A percentile compares a stretch with the other conserved stretches of the same genome.
Conservation (phyloP, 1,284 basidiomycete species). For the Baeospora myosura region DNA sequence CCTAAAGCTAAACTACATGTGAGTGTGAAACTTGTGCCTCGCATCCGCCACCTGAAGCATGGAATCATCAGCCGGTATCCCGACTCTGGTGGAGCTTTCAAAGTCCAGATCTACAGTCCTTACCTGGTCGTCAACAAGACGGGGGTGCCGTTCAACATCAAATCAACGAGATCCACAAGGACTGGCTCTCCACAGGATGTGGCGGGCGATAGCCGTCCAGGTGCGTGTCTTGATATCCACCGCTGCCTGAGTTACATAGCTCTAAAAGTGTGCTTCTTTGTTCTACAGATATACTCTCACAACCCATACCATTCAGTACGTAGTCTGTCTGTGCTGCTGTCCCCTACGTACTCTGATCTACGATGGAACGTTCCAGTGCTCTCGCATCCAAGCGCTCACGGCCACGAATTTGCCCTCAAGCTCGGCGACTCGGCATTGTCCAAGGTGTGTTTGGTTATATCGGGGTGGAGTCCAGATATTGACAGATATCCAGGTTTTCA, state of each 20-base stretch:
- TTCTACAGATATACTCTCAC: slow-evolving; percentile 45
- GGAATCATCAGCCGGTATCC: slow-evolving; percentile 81
- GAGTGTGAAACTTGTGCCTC: slow-evolving; percentile 20
- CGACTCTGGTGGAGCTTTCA: slow-evolving; percentile 95
- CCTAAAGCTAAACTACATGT: slow-evolving; percentile 86
- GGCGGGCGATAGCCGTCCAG: slow-evolving; percentile 69
- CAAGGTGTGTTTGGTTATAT: slow-evolving; percentile 41
- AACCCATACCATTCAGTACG: slow-evolving; percentile 73
- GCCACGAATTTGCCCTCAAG: slow-evolving; percentile 81
- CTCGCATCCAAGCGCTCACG: slow-evolving; percentile 77
- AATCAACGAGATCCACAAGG: slow-evolving; percentile 63
- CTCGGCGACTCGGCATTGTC: slow-evolving; percentile 91
- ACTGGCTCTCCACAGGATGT: slow-evolving; percentile 71
- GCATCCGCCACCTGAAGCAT: not conserved
- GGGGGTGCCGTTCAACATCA: slow-evolving; percentile 76
- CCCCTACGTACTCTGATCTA: no score
- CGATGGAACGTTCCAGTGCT: slow-evolving; percentile 59
- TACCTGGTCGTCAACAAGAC: slow-evolving; percentile 95
- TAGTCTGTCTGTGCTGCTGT: slow-evolving; percentile 11
- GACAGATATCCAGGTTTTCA: slow-evolving; percentile 51
- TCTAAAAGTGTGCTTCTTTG: no score
- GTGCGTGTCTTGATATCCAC: slow-evolving; percentile 30
- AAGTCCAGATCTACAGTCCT: slow-evolving; percentile 93
- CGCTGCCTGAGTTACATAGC: no score
- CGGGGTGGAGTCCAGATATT: slow-evolving; percentile 2